Percentiles rank a stretch among this genome's conserved stretches.
These are phyloP conservation scores for Wakefieldia striispora DNA, from an alignment of 768 basidiomycete species.

Conservation along the genomic window DNA sequence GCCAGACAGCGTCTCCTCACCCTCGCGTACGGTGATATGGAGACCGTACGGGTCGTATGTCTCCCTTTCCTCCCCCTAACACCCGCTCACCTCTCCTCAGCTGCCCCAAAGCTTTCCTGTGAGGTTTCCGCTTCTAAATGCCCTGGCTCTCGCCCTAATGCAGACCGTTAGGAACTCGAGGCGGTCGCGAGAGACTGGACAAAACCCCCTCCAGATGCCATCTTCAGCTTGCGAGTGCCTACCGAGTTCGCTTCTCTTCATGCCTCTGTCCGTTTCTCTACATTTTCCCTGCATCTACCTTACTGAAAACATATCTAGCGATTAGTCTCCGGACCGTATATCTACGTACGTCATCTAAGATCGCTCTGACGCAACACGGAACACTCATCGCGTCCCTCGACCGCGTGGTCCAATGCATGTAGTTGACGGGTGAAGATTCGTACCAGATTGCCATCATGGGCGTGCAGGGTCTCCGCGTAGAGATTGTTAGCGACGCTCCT, in stretches of 20 bases:
- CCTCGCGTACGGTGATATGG: constrained; percentile 81
- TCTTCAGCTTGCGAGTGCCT: constrained; percentile 75
- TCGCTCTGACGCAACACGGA: constrained; percentile 6
- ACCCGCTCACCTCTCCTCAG: constrained; percentile 33
- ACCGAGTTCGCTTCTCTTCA: constrained; percentile 86
- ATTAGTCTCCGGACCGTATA: constrained; percentile 76
- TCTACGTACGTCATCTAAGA: constrained; percentile 58
- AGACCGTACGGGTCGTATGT: constrained; percentile 70
- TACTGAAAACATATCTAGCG: constrained; percentile 47
- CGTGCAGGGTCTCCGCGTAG: constrained; percentile 78
- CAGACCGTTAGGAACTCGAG: constrained; percentile 64
- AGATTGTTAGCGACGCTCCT: constrained; percentile 82
- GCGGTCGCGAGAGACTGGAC: constrained; percentile 81
- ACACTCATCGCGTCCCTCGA: constrained; percentile 11
- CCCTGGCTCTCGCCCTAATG: background rate
- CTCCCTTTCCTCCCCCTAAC: constrained; percentile 1
- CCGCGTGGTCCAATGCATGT: constrained; percentile 21
- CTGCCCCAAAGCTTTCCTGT: constrained; percentile 69
- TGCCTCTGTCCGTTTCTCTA: constrained; percentile 60
- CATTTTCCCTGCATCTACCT: constrained; percentile 10
- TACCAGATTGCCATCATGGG: constrained; percentile 87
- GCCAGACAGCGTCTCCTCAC: constrained; percentile 76
- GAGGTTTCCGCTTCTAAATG: constrained; percentile 21
- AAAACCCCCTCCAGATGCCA: constrained; percentile 77
- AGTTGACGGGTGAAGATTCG: constrained; percentile 84